Conservation (phyloP, 78 protist species). For the Guillardia theta region DNA sequence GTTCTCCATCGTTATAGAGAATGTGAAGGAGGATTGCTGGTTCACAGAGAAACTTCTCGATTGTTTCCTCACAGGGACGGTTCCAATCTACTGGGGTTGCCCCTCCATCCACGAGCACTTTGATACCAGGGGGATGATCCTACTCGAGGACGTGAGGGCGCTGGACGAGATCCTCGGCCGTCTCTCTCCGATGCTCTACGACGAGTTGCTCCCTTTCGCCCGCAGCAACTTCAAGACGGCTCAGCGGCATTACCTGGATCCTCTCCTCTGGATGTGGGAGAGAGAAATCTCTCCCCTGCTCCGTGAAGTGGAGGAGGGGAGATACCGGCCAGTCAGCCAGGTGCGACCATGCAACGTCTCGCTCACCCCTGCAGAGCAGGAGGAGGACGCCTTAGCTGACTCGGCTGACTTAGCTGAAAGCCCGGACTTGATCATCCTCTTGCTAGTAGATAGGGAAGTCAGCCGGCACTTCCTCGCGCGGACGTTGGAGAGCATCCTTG, state of each 20-base stretch:
- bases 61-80: background rate
- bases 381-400: background rate
- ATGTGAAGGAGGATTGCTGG: background rate
- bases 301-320: background rate
- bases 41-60: background rate
- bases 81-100: constrained; percentile 11
- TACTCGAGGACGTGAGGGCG: background rate
- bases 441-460: too few species aligned
- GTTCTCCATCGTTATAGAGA: background rate
- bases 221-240: background rate
- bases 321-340: background rate
- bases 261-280: background rate
- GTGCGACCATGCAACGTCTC: background rate
- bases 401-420: background rate
- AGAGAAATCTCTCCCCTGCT: background rate
- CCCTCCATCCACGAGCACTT: background rate
- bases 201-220: background rate
- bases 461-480: background rate
- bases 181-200: background rate
- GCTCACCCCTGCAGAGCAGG: background rate
- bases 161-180: background rate
- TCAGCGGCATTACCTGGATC: background rate
- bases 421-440: background rate
- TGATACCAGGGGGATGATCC: background rate
- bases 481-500: background rate